Percentiles rank a stretch among this genome's conserved stretches.
Evolutionary conservation across 83 land plant genomes (phyloP).

Genomic region (Picea mariana): DNA sequence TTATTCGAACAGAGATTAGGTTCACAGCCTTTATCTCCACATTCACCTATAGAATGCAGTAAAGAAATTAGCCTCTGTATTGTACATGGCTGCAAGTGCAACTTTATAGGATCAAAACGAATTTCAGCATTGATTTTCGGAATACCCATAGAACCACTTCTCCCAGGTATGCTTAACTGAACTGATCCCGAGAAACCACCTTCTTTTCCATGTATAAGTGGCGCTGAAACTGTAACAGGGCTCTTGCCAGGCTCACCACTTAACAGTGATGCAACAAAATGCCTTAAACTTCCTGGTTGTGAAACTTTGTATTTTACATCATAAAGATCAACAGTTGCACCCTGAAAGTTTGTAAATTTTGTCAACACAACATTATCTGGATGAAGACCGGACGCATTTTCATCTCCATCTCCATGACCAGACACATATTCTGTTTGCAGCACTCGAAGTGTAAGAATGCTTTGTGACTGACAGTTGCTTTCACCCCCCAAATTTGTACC

Average conservation of each 20-base stretch:
- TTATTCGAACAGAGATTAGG: background rate
- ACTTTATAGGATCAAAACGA: constrained; percentile 41
- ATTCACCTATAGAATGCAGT: constrained; percentile 25
- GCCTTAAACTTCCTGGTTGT: background rate
- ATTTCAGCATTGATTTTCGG: constrained; percentile 74
- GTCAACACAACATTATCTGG: constrained; percentile 22
- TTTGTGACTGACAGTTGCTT: constrained; percentile 12
- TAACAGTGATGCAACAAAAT: constrained; percentile 2
- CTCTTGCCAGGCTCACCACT: constrained; percentile 20
- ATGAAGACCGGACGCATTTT: constrained; percentile 30
- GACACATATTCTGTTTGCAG: constrained; percentile 58
- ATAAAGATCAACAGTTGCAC: constrained; percentile 47
- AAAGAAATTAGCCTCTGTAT: constrained; percentile 35
- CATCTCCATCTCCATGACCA: constrained; percentile 28
- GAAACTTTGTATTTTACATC: constrained; percentile 24
- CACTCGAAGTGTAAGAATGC: constrained; percentile 52
- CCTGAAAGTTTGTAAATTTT: constrained; percentile 45
- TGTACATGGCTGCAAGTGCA: constrained; percentile 44
- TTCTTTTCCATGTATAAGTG: constrained; percentile 58
- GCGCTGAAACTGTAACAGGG: constrained; percentile 3
- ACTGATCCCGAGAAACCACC: constrained; percentile 75
- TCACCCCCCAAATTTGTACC: constrained; percentile 15
- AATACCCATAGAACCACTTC: constrained; percentile 63
- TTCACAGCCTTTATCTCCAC: background rate
- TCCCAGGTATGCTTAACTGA: constrained; percentile 78